Conservation (phyloP, 148 eudicot species). For the Rhododendron vialii region DNA sequence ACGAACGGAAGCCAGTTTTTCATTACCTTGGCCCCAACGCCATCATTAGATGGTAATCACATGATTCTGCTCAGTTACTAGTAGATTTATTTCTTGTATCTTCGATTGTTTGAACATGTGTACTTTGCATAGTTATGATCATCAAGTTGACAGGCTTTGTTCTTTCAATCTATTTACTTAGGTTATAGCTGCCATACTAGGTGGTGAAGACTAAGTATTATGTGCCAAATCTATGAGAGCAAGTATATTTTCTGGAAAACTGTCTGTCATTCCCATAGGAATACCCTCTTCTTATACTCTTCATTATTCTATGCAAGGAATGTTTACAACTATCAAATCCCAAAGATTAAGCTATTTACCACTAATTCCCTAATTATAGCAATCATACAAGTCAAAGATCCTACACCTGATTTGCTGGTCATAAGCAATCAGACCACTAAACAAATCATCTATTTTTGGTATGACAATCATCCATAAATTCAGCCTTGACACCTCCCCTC, state of each 20-base stretch:
- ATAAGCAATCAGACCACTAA: background rate
- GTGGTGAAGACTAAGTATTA: background rate
- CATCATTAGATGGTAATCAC: slow-evolving; percentile 75
- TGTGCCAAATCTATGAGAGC: background rate
- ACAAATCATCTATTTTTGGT: background rate
- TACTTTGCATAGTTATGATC: background rate
- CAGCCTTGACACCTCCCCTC: background rate
- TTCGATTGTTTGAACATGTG: background rate
- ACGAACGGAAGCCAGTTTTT: slow-evolving; percentile 98
- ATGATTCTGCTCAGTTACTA: background rate
- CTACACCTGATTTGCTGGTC: background rate
- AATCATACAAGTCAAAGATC: background rate
- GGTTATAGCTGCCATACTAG: background rate
- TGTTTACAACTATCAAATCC: background rate
- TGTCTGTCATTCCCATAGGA: background rate
- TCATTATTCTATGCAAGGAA: background rate
- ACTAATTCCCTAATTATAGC: background rate
- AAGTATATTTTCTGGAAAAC: background rate
- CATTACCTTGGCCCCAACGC: slow-evolving; percentile 78
- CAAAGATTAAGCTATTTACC: background rate
- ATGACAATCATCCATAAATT: background rate
- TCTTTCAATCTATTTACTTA: background rate
- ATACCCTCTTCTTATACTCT: background rate
- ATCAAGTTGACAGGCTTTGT: background rate
- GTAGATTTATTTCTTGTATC: background rate